Percentiles rank a stretch among this genome's conserved stretches.
phyloP scores from a whole-genome alignment of 1,284 basidiomycete genomes.

The Farysia itapuensis region DNA sequence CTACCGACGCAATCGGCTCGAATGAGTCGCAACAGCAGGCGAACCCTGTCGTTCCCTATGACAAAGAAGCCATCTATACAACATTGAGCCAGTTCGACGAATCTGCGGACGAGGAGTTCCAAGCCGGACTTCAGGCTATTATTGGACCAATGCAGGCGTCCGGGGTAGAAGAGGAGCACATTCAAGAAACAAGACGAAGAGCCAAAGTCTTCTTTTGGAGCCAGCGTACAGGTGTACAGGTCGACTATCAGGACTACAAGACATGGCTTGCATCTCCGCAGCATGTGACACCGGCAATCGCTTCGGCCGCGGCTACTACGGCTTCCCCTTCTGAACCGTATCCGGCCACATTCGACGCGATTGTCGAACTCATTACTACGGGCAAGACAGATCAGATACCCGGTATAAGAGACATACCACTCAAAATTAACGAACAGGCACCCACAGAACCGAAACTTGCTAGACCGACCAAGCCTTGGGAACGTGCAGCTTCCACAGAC shows the following conservation, averaged over 20 bases:
- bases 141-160: constrained; percentile 22
- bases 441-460: constrained; percentile 42
- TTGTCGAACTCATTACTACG: constrained; percentile 57
- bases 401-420: constrained; percentile 52
- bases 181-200: constrained; percentile 25
- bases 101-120: constrained; percentile 18
- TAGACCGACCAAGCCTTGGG: constrained; percentile 52
- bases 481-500: constrained; percentile 4
- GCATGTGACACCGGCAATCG: not conserved
- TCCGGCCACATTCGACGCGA: constrained; percentile 52
- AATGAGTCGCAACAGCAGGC: too few species aligned
- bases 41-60: too few species aligned
- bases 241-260: constrained; percentile 27
- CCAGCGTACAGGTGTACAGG: constrained; percentile 24
- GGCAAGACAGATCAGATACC: constrained; percentile 55
- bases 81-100: constrained; percentile 20
- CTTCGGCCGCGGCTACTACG: not conserved
- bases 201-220: constrained; percentile 43
- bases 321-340: constrained; percentile 25
- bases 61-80: constrained; percentile 24
- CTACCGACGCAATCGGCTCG: too few species aligned
- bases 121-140: constrained; percentile 43
- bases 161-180: constrained; percentile 26
- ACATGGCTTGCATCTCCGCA: constrained; percentile 17
- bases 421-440: constrained; percentile 50